Percentiles rank a stretch among this genome's conserved stretches.
These are phyloP conservation scores for Globisporangium spinosum DNA, from an alignment of 352 stramenopile genomes.

Conservation along the genomic window DNA sequence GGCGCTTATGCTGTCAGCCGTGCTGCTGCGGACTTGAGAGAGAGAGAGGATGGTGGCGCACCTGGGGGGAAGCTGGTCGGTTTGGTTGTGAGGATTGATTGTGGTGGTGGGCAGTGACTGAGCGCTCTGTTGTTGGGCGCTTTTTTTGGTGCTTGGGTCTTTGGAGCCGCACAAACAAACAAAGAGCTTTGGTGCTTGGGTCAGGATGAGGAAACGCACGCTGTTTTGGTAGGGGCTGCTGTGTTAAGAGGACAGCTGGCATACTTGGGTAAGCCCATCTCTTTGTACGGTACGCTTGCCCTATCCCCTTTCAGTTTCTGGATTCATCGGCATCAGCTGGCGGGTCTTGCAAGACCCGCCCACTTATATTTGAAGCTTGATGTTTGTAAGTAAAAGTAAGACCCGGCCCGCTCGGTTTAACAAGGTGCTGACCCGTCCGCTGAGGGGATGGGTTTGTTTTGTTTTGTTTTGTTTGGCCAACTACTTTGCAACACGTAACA, in stretches of 20 bases:
- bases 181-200: slow-evolving; percentile 9
- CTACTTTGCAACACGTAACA: background rate
- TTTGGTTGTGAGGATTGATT: background rate
- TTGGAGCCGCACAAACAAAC: background rate
- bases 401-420: background rate
- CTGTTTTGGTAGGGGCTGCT: background rate
- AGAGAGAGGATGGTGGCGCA: background rate
- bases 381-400: background rate
- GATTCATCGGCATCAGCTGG: background rate
- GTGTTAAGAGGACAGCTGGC: background rate
- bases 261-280: background rate
- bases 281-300: background rate
- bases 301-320: background rate
- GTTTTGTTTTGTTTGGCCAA: background rate
- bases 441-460: background rate
- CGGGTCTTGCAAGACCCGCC: background rate
- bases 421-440: background rate
- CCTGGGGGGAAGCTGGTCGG: background rate
- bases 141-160: background rate
- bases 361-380: too few relatives aligned
- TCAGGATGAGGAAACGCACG: background rate
- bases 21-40: too few relatives aligned
- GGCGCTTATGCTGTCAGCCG: too few relatives aligned
- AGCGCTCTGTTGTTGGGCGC: background rate
- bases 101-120: slow-evolving; percentile 4